A percentile compares a stretch with the other conserved stretches of the same genome.
phyloP scores from a whole-genome alignment of 148 eudicot genomes.

The Polygonum maritimum region DNA sequence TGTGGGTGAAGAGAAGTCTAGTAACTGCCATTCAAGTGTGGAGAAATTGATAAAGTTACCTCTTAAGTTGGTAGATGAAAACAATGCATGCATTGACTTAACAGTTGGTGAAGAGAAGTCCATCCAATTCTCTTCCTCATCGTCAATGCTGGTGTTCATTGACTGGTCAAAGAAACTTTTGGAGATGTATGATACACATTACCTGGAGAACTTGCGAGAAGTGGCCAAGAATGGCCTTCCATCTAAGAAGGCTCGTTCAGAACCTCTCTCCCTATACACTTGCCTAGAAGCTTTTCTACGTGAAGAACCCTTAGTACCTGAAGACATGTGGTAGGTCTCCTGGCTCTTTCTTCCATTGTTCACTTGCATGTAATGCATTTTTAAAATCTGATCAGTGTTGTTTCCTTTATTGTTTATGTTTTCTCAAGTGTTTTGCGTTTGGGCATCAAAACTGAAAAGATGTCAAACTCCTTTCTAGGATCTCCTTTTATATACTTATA shows the following conservation, averaged over 20 bases:
- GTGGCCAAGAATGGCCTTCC: constrained; percentile 61
- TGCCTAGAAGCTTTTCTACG: constrained; percentile 95
- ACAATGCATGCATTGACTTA: constrained; percentile 69
- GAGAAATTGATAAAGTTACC: constrained; percentile 51
- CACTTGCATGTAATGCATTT: background rate
- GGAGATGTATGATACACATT: constrained; percentile 57
- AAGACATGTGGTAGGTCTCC: constrained; percentile 91
- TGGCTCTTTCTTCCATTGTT: constrained; percentile 5
- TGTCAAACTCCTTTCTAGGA: background rate
- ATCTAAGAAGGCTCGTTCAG: constrained; percentile 75
- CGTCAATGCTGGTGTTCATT: constrained; percentile 60
- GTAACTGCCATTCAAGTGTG: constrained; percentile 21
- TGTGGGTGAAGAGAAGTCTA: constrained; percentile 20
- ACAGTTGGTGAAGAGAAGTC: constrained; percentile 73
- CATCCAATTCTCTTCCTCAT: constrained; percentile 57
- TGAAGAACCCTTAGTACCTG: constrained; percentile 97
- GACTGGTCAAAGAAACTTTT: constrained; percentile 88
- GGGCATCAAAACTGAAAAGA: background rate
- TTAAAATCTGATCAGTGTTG: background rate
- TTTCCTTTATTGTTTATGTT: background rate
- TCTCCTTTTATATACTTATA: background rate
- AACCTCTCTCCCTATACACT: constrained; percentile 86
- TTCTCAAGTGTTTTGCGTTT: background rate
- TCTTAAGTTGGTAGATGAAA: constrained; percentile 81
- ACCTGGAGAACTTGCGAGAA: constrained; percentile 82